A percentile compares a stretch with the other conserved stretches of the same genome.
phyloP scores from a whole-genome alignment of 1,284 basidiomycete species.

The Sutorius eximius region DNA sequence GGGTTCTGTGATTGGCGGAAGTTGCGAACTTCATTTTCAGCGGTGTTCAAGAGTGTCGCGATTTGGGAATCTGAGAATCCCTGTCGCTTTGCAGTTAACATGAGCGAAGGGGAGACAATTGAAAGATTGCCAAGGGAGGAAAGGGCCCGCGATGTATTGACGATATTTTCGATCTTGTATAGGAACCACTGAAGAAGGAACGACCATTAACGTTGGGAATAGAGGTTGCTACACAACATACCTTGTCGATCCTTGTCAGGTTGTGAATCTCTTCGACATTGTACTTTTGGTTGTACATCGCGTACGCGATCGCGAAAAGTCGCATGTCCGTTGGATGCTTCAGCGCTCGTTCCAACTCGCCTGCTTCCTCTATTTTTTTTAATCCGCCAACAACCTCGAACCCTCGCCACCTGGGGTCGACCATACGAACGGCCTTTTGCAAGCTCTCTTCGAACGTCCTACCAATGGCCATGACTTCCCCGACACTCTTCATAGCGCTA shows the following conservation, averaged over 20 bases:
- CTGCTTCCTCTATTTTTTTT: slow-evolving; percentile 51
- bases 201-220: background rate
- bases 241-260: slow-evolving; percentile 97
- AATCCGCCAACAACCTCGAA: slow-evolving; percentile 69
- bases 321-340: slow-evolving; percentile 85
- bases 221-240: slow-evolving; percentile 25
- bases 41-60: slow-evolving; percentile 68
- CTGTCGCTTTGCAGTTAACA: slow-evolving; percentile 84
- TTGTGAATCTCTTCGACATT: slow-evolving; percentile 89
- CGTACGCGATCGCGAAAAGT: slow-evolving; percentile 95
- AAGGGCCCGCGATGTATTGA: slow-evolving; percentile 77
- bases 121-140: slow-evolving; percentile 70
- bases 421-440: slow-evolving; percentile 98
- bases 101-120: slow-evolving; percentile 64
- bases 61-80: slow-evolving; percentile 97
- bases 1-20: slow-evolving; percentile 79
- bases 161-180: slow-evolving; percentile 98
- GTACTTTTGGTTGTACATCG: slow-evolving; percentile 94
- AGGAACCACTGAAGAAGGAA: slow-evolving; percentile 79
- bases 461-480: slow-evolving; percentile 99
- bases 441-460: slow-evolving; percentile 98
- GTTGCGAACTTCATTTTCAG: slow-evolving; percentile 79
- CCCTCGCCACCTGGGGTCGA: slow-evolving; percentile 88
- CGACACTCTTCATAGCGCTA: slow-evolving; percentile 98
- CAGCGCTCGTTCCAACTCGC: slow-evolving; percentile 84